A percentile compares a stretch with the other conserved stretches of the same genome.
These are phyloP conservation scores for Tolypocladium capitatum DNA, from an alignment of 2,329 filamentous ascomycete genomes.

Conservation along the genomic window DNA sequence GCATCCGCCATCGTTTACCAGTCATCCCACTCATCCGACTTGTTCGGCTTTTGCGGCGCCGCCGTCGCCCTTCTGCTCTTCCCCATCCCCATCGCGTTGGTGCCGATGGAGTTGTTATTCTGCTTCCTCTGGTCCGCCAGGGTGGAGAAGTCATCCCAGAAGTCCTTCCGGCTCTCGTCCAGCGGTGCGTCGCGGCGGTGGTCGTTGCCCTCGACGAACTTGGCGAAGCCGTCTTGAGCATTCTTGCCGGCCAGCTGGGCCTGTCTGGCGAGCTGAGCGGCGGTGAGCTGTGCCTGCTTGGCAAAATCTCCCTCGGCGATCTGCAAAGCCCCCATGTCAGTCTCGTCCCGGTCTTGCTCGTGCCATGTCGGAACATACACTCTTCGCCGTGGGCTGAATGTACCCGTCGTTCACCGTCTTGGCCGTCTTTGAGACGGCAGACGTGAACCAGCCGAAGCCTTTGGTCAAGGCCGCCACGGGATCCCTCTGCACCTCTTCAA, in stretches of 20 bases:
- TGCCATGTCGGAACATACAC: conserved; percentile 10
- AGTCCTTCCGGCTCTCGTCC: conserved; percentile 61
- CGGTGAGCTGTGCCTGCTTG: conserved; percentile 47
- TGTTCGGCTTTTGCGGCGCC: conserved; percentile 27
- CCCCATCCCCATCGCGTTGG: conserved; percentile 45
- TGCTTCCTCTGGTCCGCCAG: conserved; percentile 43
- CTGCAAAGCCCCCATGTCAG: conserved; percentile 29
- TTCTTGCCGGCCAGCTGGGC: conserved; percentile 57
- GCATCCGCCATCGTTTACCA: conserved; percentile 26
- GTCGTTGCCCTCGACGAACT: conserved; percentile 71
- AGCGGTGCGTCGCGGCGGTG: conserved; percentile 25
- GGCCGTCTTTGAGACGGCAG: conserved; percentile 76
- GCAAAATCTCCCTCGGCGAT: conserved; percentile 70
- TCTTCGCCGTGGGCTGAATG: conserved; percentile 71
- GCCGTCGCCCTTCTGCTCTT: conserved; percentile 20
- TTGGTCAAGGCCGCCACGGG: conserved; percentile 79
- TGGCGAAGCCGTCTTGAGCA: conserved; percentile 67
- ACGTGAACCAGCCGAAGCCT: conserved; percentile 88
- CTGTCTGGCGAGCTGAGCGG: conserved; percentile 52
- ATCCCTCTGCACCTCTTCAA: conserved; percentile 87
- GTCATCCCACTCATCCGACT: conserved; percentile 49
- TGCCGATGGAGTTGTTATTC: conserved; percentile 39
- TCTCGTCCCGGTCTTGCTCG: neutral
- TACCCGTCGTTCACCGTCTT: conserved; percentile 85
- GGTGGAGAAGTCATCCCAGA: conserved; percentile 84